Evolutionary conservation across 2,329 filamentous ascomycete genomes (phyloP).

Genomic region (Ophiostoma sp.): DNA sequence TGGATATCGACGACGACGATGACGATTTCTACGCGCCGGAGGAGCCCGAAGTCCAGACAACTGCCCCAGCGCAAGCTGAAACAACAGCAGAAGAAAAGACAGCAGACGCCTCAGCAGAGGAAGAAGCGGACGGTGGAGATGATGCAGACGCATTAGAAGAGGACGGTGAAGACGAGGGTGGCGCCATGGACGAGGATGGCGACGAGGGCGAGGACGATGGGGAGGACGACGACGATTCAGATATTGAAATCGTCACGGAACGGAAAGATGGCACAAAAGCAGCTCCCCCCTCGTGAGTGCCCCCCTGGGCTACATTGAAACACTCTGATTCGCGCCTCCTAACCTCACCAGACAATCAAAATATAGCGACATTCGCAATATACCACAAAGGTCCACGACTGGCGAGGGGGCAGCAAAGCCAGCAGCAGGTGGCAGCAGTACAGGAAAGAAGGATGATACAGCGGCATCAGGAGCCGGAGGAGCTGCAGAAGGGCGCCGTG

Average conservation of each 20-base stretch:
- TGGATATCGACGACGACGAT: conserved; percentile 69
- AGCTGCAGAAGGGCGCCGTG: not conserved
- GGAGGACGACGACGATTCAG: conserved; percentile 52
- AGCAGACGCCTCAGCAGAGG: not conserved
- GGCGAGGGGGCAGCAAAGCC: conserved; percentile 52
- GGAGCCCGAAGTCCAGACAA: conserved; percentile 47
- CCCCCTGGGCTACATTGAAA: accelerated
- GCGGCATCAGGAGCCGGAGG: conserved; percentile 20
- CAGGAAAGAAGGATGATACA: conserved; percentile 49
- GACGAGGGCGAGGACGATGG: conserved; percentile 51
- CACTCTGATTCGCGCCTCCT: not conserved
- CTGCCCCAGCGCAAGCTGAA: conserved; percentile 28
- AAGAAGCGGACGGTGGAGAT: conserved; percentile 48
- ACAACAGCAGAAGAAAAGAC: conserved; percentile 32
- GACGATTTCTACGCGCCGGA: conserved; percentile 67
- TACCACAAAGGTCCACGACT: conserved; percentile 59
- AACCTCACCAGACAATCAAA: conserved; percentile 52
- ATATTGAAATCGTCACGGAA: conserved; percentile 69
- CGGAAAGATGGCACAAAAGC: conserved; percentile 64
- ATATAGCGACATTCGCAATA: conserved; percentile 66
- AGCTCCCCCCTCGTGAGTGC: conserved; percentile 57
- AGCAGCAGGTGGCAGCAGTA: conserved; percentile 37
- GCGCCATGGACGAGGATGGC: conserved; percentile 58
- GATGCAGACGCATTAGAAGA: conserved; percentile 54
- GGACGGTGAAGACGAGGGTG: conserved; percentile 64